These are phyloP conservation scores for Colletotrichum kahawae DNA, from an alignment of 2,329 filamentous ascomycete species.

Conservation along the genomic window DNA sequence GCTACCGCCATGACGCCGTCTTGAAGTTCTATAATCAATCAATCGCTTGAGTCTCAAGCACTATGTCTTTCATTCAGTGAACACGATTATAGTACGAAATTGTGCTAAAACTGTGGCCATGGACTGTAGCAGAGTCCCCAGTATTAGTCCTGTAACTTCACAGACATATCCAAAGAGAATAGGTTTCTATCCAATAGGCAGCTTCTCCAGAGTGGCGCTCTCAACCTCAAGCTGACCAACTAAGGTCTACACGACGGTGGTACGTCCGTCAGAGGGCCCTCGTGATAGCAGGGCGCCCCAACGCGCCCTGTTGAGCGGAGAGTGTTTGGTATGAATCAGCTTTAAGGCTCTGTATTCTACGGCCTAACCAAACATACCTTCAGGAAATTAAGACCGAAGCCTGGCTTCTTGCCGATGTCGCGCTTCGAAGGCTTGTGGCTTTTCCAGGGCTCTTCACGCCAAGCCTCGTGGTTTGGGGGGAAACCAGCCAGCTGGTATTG, in stretches of 20 bases:
- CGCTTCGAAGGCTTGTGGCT: neutral
- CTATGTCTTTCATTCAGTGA: neutral
- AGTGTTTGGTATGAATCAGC: accelerated
- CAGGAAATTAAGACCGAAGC: neutral
- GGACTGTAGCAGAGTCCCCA: neutral
- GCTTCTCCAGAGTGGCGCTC: neutral
- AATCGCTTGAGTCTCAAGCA: neutral
- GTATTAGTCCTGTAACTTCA: neutral
- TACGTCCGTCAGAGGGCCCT: neutral
- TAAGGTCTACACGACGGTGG: accelerated
- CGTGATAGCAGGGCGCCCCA: neutral
- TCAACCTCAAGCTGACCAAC: accelerated
- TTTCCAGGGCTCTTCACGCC: neutral
- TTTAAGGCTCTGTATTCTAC: neutral
- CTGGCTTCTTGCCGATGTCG: neutral
- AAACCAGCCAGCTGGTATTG: neutral
- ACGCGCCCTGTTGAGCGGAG: accelerated
- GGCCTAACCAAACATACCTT: neutral
- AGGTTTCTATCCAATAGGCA: accelerated
- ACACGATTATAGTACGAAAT: neutral
- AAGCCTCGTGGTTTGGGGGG: neutral
- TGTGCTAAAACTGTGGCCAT: neutral
- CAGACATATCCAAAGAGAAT: neutral
- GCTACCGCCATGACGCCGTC: neutral
- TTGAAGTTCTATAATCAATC: neutral